Percentiles rank a stretch among this genome's conserved stretches.
Conservation (phyloP, 176 grass and related monocot species). For the Thalia dealbata region DNA sequence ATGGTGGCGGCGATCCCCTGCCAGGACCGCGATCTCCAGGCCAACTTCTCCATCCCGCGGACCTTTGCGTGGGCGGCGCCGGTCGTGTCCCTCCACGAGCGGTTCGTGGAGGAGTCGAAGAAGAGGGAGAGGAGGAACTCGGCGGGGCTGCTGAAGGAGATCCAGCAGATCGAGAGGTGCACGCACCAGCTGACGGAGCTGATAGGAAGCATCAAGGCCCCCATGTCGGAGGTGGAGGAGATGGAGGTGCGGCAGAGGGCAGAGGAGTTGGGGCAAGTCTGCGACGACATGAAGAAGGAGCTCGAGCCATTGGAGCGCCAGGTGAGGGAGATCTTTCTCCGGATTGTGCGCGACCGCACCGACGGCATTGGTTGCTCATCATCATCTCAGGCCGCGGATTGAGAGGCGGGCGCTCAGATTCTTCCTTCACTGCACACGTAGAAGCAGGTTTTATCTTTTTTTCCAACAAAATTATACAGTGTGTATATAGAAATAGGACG, state of each 20-base stretch:
- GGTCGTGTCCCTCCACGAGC: constrained; percentile 59
- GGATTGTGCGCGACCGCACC: constrained; percentile 74
- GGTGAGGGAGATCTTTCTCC: constrained; percentile 78
- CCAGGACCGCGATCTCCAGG: constrained; percentile 71
- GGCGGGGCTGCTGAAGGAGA: constrained; percentile 65
- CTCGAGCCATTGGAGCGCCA: constrained; percentile 63
- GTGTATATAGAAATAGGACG: too few species aligned
- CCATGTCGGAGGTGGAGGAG: constrained; percentile 32
- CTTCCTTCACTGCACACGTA: too few species aligned
- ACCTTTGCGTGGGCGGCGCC: constrained; percentile 61
- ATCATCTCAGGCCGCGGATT: neutral
- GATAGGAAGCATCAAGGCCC: constrained; percentile 29
- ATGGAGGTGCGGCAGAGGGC: constrained; percentile 31
- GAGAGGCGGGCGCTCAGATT: too few species aligned
- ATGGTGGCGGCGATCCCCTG: constrained; percentile 67
- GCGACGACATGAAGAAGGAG: constrained; percentile 37
- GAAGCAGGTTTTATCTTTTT: too few species aligned
- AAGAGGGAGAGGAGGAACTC: constrained; percentile 66
- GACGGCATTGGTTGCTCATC: constrained; percentile 42
- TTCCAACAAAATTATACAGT: too few species aligned
- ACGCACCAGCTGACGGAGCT: constrained; percentile 48
- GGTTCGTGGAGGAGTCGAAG: constrained; percentile 59
- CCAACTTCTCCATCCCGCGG: constrained; percentile 32
- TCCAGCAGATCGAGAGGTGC: constrained; percentile 56
- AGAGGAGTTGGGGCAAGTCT: constrained; percentile 36